Base-by-base conservation (phyloP, 129 eudicot genomes). In the Helichrysum umbraculigerum region DNA sequence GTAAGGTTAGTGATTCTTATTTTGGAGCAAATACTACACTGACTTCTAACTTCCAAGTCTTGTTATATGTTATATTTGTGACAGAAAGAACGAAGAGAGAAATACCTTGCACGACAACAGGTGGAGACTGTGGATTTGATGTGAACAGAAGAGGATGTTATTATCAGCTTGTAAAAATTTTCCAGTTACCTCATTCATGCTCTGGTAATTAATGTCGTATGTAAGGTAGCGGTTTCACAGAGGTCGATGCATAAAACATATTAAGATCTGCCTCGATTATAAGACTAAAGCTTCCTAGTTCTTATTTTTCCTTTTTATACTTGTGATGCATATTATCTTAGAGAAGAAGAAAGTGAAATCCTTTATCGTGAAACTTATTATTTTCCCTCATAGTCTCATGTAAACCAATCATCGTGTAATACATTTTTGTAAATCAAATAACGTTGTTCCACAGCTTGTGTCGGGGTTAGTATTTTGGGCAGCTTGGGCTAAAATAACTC, bases 101-200 rank as follows among this genome's bases (percentile, higher is more conserved):
- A 87, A 72, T 91, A 91, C 82, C 96, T 91, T 78, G 97, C 97
- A 77, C 88, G 88, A 80, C 97, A 91, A 74, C 92, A 87, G 70
- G 84, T 81, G 42, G 87, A 87, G 72, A 86, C 95, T 41, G 85
- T 83, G 39, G 92, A 88, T 77, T 85, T 90, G 68, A 74, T 80
- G 73, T 88, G 70, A 83, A 10, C 4, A 8, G 2, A 42, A 76
- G 75, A 71, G 70, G 57, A 52, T 29, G 42, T 37, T 63, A 33
- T 44, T 41, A 54, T 80, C 70, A 20, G 61, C 11, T 75, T 64
- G 70, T 59, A 78, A 58, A 52, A 75, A 44, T 30, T 15, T 67
- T 66, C 8, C 32, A 7, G 1, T 4, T 17, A 9, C 66, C 33
- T 20, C 14, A 4, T 60, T 10, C 16, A 6, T 60, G 65, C 15